Conservation (phyloP, 2,329 filamentous ascomycete species). For the Esteya vermicola region DNA sequence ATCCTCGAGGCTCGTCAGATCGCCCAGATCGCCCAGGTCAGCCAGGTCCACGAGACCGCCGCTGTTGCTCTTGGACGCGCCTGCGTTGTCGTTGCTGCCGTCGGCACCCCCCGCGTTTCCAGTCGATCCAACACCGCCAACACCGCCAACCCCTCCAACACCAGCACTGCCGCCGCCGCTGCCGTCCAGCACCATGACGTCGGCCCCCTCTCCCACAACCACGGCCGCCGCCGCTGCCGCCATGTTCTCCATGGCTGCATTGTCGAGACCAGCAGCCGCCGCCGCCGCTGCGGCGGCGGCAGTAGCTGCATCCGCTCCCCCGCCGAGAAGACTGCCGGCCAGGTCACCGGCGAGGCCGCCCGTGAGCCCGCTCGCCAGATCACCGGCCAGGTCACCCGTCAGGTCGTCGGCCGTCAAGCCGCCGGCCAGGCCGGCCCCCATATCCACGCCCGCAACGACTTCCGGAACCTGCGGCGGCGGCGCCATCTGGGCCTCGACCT, state of each 20-base stretch:
- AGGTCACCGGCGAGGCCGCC: background rate
- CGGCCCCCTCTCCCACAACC: background rate
- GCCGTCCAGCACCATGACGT: slow-evolving; percentile 5
- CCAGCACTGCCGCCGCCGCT: background rate
- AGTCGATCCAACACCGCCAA: background rate
- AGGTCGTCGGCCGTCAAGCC: background rate
- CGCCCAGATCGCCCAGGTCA: slow-evolving; percentile 8
- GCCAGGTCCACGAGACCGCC: slow-evolving; percentile 5
- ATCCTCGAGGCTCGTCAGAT: slow-evolving; percentile 5
- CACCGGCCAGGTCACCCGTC: background rate
- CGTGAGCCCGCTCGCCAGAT: background rate
- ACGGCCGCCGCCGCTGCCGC: slow-evolving; percentile 3
- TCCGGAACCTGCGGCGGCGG: slow-evolving; percentile 6
- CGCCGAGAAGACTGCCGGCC: background rate
- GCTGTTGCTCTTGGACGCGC: background rate
- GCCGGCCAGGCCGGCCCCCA: background rate
- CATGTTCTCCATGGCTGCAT: slow-evolving; percentile 6
- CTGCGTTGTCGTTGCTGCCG: background rate
- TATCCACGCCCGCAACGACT: background rate
- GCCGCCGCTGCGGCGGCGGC: slow-evolving; percentile 1
- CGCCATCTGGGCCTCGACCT: slow-evolving; percentile 51
- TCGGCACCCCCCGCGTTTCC: background rate
- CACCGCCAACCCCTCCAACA: background rate
- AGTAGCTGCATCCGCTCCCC: no score
- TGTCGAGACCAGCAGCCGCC: slow-evolving; percentile 3